Percentiles rank a stretch among this genome's conserved stretches.
Conservation (phyloP, 2,329 filamentous ascomycete species). For the Epichloe baconii region DNA sequence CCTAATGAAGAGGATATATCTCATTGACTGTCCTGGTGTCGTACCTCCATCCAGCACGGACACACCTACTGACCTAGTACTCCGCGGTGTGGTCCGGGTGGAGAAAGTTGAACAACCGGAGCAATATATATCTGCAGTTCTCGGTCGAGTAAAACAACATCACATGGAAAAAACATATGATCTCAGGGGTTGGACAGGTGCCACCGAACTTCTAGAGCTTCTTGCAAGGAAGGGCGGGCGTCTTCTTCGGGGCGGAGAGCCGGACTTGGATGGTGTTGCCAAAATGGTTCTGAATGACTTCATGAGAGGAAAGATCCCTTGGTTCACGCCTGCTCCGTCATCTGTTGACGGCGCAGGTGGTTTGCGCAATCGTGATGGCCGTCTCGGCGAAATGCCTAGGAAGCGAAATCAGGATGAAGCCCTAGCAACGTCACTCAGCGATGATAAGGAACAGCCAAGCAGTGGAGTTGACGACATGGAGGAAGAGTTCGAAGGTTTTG, state of each 20-base stretch:
- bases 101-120: slow-evolving; percentile 95
- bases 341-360: slow-evolving; percentile 34
- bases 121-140: slow-evolving; percentile 80
- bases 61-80: slow-evolving; percentile 72
- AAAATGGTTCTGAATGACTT: slow-evolving; percentile 98
- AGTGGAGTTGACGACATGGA: not conserved
- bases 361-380: slow-evolving; percentile 61
- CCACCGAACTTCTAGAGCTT: slow-evolving; percentile 73
- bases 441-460: slow-evolving; percentile 3
- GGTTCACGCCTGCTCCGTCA: slow-evolving; percentile 75
- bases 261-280: slow-evolving; percentile 85
- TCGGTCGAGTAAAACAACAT: slow-evolving; percentile 67
- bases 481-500: not conserved
- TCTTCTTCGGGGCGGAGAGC: slow-evolving; percentile 82
- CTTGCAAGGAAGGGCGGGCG: slow-evolving; percentile 79
- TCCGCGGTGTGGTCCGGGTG: slow-evolving; percentile 83
- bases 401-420: slow-evolving; percentile 56
- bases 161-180: slow-evolving; percentile 93
- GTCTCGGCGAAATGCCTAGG: slow-evolving; percentile 74
- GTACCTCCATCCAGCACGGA: slow-evolving; percentile 81
- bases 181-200: slow-evolving; percentile 62
- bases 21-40: slow-evolving; percentile 95
- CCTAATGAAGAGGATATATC: slow-evolving; percentile 75
- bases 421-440: slow-evolving; percentile 21
- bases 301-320: slow-evolving; percentile 85